Evolutionary conservation across 2,329 filamentous ascomycete species (phyloP).

Genomic region (Curvularia sp.): DNA sequence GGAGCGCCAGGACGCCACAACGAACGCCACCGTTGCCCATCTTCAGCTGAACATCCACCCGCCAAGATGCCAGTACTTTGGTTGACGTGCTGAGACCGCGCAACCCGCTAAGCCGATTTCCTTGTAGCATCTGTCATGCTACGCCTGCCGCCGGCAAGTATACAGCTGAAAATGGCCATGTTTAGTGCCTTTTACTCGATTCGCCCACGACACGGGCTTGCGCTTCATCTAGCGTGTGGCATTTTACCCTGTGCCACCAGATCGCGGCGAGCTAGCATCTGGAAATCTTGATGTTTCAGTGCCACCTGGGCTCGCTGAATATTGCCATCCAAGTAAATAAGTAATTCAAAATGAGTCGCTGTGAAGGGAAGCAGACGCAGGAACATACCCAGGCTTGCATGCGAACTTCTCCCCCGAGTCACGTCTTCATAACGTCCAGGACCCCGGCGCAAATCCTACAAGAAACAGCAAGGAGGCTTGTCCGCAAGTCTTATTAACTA

Average conservation of each 20-base stretch:
- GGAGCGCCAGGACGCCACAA: conserved; percentile 37
- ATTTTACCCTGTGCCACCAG: conserved; percentile 21
- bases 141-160: conserved; percentile 43
- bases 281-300: conserved; percentile 10
- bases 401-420: conserved; percentile 29
- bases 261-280: conserved; percentile 13
- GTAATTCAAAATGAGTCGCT: conserved; percentile 15
- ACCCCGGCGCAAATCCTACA: conserved; percentile 43
- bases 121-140: conserved; percentile 43
- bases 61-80: conserved; percentile 34
- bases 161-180: conserved; percentile 47
- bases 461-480: conserved; percentile 20
- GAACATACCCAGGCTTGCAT: conserved; percentile 27
- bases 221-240: conserved; percentile 25
- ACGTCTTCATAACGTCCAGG: conserved; percentile 35
- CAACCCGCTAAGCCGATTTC: conserved; percentile 36
- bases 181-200: conserved; percentile 20
- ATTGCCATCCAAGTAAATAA: conserved; percentile 12
- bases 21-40: conserved; percentile 40
- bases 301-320: conserved; percentile 14
- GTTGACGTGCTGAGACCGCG: conserved; percentile 33
- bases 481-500: conserved; percentile 34
- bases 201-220: conserved; percentile 34
- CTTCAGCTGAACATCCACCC: conserved; percentile 43
- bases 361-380: conserved; percentile 21